Evolutionary conservation across 495 filamentous ascomycete genomes (phyloP).

Genomic region (Aspergillus kassunensis): DNA sequence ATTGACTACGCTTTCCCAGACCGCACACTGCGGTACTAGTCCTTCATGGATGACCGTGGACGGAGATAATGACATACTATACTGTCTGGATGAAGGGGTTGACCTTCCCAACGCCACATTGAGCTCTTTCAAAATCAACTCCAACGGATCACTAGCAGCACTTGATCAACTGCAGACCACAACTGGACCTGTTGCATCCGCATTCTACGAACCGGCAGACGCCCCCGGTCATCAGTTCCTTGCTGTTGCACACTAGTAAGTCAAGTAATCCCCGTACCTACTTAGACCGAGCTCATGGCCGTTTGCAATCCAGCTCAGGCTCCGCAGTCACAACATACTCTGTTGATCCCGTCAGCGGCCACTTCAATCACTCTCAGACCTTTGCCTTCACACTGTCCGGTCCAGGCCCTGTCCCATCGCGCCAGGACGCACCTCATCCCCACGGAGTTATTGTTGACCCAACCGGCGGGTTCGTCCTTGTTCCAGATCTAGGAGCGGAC

Average conservation of each 20-base stretch:
- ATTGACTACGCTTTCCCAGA: conserved; percentile 10
- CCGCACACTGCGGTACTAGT: conserved; percentile 16
- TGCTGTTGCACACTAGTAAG: conserved; percentile 32
- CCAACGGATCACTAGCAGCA: conserved; percentile 13
- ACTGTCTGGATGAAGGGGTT: conserved; percentile 21
- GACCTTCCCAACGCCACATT: conserved; percentile 17
- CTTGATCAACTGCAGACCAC: conserved; percentile 12
- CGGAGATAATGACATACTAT: conserved; percentile 6
- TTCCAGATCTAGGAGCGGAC: conserved; percentile 65
- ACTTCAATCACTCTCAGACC: conserved; percentile 32
- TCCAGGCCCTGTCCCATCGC: conserved; percentile 41
- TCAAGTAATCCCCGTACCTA: too few species aligned
- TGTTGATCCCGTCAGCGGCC: conserved; percentile 8
- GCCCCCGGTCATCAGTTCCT: conserved; percentile 15
- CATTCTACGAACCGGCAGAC: conserved; percentile 12
- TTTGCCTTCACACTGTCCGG: conserved; percentile 42
- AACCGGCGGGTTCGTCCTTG: conserved; percentile 52
- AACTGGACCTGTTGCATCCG: conserved; percentile 19
- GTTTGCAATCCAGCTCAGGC: conserved; percentile 6
- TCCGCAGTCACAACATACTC: conserved; percentile 20
- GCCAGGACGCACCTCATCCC: conserved; percentile 59
- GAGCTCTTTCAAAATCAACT: conserved; percentile 13
- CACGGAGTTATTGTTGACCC: conserved; percentile 61
- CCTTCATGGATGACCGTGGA: conserved; percentile 24
- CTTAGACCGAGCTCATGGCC: too few species aligned